Conservation (phyloP, 108 stramenopile genomes). For the Nitzschia sp. region DNA sequence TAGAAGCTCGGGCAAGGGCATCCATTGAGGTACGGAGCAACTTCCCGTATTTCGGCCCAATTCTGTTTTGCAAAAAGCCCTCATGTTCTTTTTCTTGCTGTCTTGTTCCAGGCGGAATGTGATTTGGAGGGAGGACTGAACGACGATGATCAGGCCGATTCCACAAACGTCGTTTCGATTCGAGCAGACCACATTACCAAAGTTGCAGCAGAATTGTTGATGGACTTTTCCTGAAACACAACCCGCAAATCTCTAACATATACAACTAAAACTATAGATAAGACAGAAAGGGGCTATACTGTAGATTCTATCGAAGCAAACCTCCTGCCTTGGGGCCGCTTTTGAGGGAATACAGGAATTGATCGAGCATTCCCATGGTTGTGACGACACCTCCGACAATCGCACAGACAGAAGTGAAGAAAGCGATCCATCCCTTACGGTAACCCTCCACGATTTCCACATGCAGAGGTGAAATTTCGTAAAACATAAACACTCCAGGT, state of each 20-base stretch:
- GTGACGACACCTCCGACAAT: slow-evolving; percentile 87
- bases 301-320: slow-evolving; percentile 9
- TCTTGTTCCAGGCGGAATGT: slow-evolving; percentile 34
- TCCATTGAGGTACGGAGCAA: slow-evolving; percentile 37
- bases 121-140: slow-evolving; percentile 21
- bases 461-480: slow-evolving; percentile 92
- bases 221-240: slow-evolving; percentile 40
- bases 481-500: slow-evolving; percentile 97
- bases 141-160: slow-evolving; percentile 20
- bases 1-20: slow-evolving; percentile 39
- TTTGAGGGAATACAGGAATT: slow-evolving; percentile 47
- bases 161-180: slow-evolving; percentile 11
- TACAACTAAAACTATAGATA: not conserved
- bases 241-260: not conserved
- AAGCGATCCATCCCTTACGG: slow-evolving; percentile 76
- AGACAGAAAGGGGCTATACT: not conserved
- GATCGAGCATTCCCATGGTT: slow-evolving; percentile 81
- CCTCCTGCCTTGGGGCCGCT: not conserved
- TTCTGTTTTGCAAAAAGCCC: no score
- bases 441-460: slow-evolving; percentile 87
- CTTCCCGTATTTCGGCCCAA: not conserved
- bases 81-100: not conserved
- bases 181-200: slow-evolving; percentile 44
- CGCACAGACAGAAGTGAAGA: slow-evolving; percentile 85
- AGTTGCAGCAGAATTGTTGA: slow-evolving; percentile 46